Conservation (phyloP, 768 basidiomycete species). For the Trametes cingulata region DNA sequence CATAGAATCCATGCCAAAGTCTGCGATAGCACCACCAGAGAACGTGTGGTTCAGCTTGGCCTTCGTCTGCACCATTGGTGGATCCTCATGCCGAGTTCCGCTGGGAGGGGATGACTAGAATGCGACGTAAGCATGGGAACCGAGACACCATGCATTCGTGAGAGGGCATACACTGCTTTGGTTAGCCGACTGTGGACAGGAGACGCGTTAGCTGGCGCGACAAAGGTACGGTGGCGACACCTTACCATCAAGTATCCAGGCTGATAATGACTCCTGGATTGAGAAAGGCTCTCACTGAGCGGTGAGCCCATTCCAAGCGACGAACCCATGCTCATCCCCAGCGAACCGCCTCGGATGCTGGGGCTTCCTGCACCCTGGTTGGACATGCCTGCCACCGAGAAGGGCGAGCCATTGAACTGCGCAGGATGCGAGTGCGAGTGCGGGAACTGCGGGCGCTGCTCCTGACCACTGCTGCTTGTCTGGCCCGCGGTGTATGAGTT, state of each 20-base stretch:
- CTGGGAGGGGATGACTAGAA: constrained; percentile 11
- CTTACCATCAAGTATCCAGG: constrained; percentile 79
- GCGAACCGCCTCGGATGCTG: constrained; percentile 48
- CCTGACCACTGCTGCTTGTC: constrained; percentile 18
- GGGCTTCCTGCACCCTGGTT: constrained; percentile 52
- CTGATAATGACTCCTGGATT: constrained; percentile 77
- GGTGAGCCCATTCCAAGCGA: constrained; percentile 42
- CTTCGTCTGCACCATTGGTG: constrained; percentile 75
- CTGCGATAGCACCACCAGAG: constrained; percentile 60
- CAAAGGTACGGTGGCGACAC: neutral
- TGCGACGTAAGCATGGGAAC: neutral
- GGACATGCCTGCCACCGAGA: constrained; percentile 64
- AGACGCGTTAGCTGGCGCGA: neutral
- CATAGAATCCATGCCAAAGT: constrained; percentile 86
- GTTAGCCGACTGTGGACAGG: constrained; percentile 53
- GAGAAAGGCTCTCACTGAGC: constrained; percentile 67
- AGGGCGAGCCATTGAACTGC: constrained; percentile 35
- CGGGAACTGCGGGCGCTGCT: constrained; percentile 23
- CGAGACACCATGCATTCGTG: too few relatives aligned
- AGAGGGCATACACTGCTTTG: constrained; percentile 54
- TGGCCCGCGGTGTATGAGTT: constrained; percentile 23
- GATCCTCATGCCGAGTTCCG: constrained; percentile 58
- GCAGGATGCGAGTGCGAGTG: constrained; percentile 32
- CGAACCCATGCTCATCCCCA: constrained; percentile 28
- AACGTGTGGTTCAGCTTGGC: constrained; percentile 76